A percentile compares a stretch with the other conserved stretches of the same genome.
Evolutionary conservation across 2,329 filamentous ascomycete species (phyloP).

Genomic region (Hymenoscyphus fraxineus): DNA sequence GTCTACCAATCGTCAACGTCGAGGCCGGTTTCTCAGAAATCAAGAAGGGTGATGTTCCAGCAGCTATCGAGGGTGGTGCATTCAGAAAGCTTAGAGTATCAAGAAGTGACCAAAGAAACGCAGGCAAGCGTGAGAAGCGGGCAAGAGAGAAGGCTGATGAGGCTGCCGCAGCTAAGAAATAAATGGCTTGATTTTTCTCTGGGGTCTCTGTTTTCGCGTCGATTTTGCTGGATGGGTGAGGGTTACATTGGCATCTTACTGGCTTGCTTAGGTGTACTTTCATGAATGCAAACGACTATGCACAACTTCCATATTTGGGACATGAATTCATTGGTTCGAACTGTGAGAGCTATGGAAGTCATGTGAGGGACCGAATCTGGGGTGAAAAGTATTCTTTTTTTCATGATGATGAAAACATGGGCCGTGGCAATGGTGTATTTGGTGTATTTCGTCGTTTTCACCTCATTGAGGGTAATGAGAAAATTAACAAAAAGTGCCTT

Average conservation of each 20-base stretch:
- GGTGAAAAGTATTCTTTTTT: neutral
- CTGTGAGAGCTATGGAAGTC: neutral
- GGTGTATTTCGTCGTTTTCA: neutral
- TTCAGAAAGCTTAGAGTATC: conserved; percentile 82
- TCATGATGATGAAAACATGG: neutral
- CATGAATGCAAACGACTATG: conserved; percentile 35
- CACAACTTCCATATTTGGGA: conserved; percentile 17
- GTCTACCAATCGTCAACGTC: conserved; percentile 71
- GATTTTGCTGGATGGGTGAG: conserved; percentile 30
- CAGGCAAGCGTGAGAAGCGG: conserved; percentile 89
- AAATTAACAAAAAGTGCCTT: conserved; percentile 2
- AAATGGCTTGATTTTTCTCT: conserved; percentile 40
- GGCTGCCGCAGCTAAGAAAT: conserved; percentile 78
- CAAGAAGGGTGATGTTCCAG: conserved; percentile 76
- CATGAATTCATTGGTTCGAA: neutral
- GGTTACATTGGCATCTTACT: conserved; percentile 31
- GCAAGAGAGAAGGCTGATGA: conserved; percentile 82
- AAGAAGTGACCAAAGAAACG: conserved; percentile 76
- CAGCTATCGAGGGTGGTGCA: conserved; percentile 74
- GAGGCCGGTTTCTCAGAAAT: conserved; percentile 66
- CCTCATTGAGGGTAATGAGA: conserved; percentile 2
- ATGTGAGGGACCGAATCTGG: neutral
- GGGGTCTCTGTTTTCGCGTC: conserved; percentile 31
- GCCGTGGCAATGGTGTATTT: conserved; percentile 3
- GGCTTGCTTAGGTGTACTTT: conserved; percentile 37